Conservation (phyloP, 805 yeast species). For the Wickerhamiella cacticola region DNA sequence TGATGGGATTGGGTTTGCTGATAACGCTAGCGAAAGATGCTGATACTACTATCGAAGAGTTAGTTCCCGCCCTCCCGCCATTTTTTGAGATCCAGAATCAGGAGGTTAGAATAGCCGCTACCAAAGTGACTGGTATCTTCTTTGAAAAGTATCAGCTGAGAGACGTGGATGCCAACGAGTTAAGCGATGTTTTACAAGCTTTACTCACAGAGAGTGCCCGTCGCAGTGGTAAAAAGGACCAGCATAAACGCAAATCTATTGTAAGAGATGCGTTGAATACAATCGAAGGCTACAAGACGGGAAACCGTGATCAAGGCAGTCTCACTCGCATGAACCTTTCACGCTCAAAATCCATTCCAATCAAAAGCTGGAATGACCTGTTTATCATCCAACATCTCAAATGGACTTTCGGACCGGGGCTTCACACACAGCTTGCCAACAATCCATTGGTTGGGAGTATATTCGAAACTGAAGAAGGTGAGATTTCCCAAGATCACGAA, state of each 20-base stretch:
- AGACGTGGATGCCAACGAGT: conserved; percentile 32
- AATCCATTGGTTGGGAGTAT: conserved; percentile 21
- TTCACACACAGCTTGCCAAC: conserved; percentile 29
- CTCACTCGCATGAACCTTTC: conserved; percentile 24
- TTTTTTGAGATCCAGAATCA: conserved; percentile 35
- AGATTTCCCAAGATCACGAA: conserved; percentile 2
- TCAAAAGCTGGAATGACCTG: conserved; percentile 29
- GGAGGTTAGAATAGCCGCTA: conserved; percentile 44
- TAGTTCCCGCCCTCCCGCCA: conserved; percentile 34
- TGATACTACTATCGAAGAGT: conserved; percentile 27
- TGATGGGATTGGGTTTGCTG: conserved; percentile 25
- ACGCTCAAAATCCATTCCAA: conserved; percentile 22
- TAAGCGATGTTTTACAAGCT: conserved; percentile 29
- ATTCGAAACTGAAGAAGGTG: conserved; percentile 1
- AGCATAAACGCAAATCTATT: conserved; percentile 39
- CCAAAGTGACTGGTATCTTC: conserved; percentile 43
- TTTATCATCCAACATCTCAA: conserved; percentile 27
- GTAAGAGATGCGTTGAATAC: conserved; percentile 14
- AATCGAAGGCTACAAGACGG: conserved; percentile 3
- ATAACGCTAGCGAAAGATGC: conserved; percentile 23
- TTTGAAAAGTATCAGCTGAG: conserved; percentile 40
- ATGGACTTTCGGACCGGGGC: conserved; percentile 30
- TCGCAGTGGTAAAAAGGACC: conserved; percentile 49
- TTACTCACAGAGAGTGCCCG: conserved; percentile 44
- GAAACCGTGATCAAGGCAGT: neutral